Evolutionary conservation across 164 flowering plant species (phyloP), one percentile per base, ranked within the genome.

Genomic region (Chloranthus sessilifolius): DNA sequence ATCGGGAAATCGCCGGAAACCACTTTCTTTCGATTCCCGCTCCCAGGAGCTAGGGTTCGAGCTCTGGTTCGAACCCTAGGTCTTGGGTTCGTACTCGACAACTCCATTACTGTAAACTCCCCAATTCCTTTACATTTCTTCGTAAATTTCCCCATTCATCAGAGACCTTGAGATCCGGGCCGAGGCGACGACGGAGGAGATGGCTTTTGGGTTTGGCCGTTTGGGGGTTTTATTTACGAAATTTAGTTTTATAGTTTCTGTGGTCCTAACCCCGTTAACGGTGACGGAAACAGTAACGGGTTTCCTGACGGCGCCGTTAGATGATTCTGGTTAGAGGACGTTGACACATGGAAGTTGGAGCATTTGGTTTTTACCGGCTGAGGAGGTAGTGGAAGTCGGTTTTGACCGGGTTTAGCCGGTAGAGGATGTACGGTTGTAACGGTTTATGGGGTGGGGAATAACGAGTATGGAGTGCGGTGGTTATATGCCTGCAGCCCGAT

Each of bases 221-320:
- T n/a, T n/a, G n/a, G n/a, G n/a, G n/a, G n/a, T n/a, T n/a, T n/a
- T n/a, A n/a, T n/a, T n/a, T n/a, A n/a, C n/a, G n/a, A n/a, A n/a
- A n/a, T n/a, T n/a, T n/a, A n/a, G n/a, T n/a, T n/a, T n/a, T n/a
- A n/a, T n/a, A n/a, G n/a, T n/a, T n/a, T n/a, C n/a, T n/a, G n/a
- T n/a, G n/a, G n/a, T 61, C 55, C 56, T 26, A 30, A 31, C 53
- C 19, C 73, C 65, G 75, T 70, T 50, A 61, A 57, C 36, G 37
- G 50, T 8, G 51, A 72, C 52, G 60, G n/a, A n/a, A n/a, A n/a
- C n/a, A n/a, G n/a, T n/a, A n/a, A n/a, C n/a, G 70, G 66, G 67
- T 4, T 38, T 41, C 28, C 45, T 69, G 71, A 72, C 68, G 66
- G 73, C 73, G 67, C 75, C 73, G 72, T 68, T 72, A 62, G n/a